Percentiles rank a stretch among this genome's conserved stretches.
phyloP scores from a whole-genome alignment of 345 rosid species.

The Toxicodendron radicans region DNA sequence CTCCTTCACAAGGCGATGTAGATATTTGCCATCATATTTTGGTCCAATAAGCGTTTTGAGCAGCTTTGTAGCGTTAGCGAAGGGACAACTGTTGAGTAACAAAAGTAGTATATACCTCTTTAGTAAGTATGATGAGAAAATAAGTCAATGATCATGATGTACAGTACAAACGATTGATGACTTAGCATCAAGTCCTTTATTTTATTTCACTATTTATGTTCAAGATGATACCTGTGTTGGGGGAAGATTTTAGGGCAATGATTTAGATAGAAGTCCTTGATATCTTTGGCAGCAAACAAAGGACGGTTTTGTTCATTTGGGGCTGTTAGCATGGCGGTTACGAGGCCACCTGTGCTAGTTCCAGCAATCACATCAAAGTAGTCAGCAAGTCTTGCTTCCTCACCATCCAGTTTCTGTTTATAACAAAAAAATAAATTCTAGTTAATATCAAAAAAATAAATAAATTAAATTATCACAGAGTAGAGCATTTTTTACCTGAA shows the following conservation, averaged over 20 bases:
- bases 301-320: conserved; percentile 58
- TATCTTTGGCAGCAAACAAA: conserved; percentile 58
- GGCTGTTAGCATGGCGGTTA: conserved; percentile 58
- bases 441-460: conserved; percentile 36
- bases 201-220: neutral
- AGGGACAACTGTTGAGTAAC: neutral
- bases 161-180: neutral
- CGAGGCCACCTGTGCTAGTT: conserved; percentile 24
- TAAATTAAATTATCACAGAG: no score
- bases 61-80: neutral
- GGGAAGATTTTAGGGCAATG: conserved; percentile 58
- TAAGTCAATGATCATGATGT: no score
- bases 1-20: neutral
- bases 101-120: neutral
- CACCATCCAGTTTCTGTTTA: conserved; percentile 60
- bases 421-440: conserved; percentile 58
- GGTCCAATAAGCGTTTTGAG: neutral
- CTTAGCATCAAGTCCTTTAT: neutral
- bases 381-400: conserved; percentile 30
- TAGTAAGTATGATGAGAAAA: neutral
- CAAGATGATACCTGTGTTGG: conserved; percentile 24
- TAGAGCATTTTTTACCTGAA: conserved; percentile 43
- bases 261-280: conserved; percentile 45
- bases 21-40: conserved; percentile 2
- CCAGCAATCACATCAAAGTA: neutral